These are phyloP conservation scores for Kwoniella newhampshirensis DNA, from an alignment of 768 basidiomycete species.

Conservation along the genomic window DNA sequence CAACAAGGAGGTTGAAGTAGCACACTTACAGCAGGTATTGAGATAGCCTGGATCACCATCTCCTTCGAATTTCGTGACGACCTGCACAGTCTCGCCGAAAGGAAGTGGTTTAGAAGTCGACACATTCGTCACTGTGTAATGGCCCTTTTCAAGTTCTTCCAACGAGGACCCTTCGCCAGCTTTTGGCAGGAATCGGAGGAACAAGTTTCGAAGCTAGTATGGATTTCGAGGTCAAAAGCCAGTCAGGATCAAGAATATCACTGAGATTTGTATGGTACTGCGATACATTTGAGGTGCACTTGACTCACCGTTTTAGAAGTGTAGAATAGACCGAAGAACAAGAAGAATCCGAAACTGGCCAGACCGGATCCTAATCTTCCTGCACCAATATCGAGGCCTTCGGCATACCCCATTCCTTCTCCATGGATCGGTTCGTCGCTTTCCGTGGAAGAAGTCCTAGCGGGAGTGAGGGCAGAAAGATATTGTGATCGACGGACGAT, in stretches of 20 bases:
- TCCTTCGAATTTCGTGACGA: constrained; percentile 65
- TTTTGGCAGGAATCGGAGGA: constrained; percentile 5
- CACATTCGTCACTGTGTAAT: constrained; percentile 66
- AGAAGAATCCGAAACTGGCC: constrained; percentile 18
- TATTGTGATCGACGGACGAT: constrained; percentile 65
- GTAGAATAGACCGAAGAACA: constrained; percentile 38
- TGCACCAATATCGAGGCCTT: constrained; percentile 57
- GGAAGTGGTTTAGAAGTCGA: constrained; percentile 60
- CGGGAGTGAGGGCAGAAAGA: constrained; percentile 50
- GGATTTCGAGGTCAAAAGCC: no score
- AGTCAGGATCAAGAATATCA: no score
- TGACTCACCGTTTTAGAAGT: constrained; percentile 11
- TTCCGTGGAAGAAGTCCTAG: constrained; percentile 10
- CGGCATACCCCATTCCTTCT: constrained; percentile 70
- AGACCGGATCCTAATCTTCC: constrained; percentile 18
- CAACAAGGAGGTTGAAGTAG: background rate
- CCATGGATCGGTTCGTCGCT: constrained; percentile 60
- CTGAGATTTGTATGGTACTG: no score
- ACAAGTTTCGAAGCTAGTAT: no score
- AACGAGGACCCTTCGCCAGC: constrained; percentile 35
- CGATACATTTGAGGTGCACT: background rate
- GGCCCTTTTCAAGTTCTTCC: constrained; percentile 61
- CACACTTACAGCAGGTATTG: constrained; percentile 40
- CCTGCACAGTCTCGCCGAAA: constrained; percentile 52
- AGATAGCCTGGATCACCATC: constrained; percentile 66